phyloP scores from a whole-genome alignment of 768 basidiomycete genomes.

The Amanita inopinata region DNA sequence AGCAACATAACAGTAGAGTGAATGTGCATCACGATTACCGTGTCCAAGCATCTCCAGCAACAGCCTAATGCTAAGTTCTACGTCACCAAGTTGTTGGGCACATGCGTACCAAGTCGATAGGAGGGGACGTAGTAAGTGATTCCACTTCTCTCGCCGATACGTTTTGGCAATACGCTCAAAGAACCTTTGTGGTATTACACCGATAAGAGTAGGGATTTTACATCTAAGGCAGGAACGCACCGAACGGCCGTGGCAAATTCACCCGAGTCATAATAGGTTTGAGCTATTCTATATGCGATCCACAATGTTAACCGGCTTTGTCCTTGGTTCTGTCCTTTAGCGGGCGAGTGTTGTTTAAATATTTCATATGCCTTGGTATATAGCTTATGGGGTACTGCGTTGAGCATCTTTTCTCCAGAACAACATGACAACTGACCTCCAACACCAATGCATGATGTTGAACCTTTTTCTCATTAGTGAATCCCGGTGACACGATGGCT shows the following conservation, averaged over 20 bases:
- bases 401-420: background rate
- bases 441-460: constrained; percentile 77
- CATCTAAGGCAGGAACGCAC: constrained; percentile 27
- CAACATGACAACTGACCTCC: constrained; percentile 45
- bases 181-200: constrained; percentile 70
- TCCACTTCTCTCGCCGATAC: constrained; percentile 83
- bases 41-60: constrained; percentile 77
- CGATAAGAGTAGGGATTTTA: too few relatives aligned
- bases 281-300: constrained; percentile 86
- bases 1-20: constrained; percentile 1
- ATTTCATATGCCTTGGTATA: constrained; percentile 92
- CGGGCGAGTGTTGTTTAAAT: constrained; percentile 67
- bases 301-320: constrained; percentile 79
- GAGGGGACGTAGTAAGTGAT: constrained; percentile 60
- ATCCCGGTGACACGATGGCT: constrained; percentile 50
- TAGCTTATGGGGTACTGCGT: constrained; percentile 37
- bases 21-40: constrained; percentile 32
- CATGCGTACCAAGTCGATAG: constrained; percentile 77
- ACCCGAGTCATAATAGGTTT: constrained; percentile 69
- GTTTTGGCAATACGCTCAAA: constrained; percentile 88
- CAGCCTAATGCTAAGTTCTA: constrained; percentile 67
- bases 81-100: constrained; percentile 67
- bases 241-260: constrained; percentile 85
- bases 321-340: constrained; percentile 30
- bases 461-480: constrained; percentile 84